phyloP scores from a whole-genome alignment of 1,284 basidiomycete genomes.

The Rhizoctonia solani region DNA sequence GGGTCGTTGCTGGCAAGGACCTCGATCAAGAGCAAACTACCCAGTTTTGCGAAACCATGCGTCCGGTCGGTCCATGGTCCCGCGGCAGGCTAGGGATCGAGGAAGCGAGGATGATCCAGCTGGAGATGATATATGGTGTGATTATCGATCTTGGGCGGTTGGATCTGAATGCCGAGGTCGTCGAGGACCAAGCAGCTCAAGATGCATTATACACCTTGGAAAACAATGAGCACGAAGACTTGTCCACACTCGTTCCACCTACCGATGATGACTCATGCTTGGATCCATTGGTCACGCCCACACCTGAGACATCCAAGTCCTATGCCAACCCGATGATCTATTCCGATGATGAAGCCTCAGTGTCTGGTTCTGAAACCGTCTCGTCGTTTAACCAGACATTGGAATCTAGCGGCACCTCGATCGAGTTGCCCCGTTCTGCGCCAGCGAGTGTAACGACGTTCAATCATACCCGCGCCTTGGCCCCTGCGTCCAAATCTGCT shows the following conservation, averaged over 20 bases:
- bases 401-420: no score
- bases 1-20: constrained; percentile 24
- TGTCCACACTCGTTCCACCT: neutral
- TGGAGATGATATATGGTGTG: constrained; percentile 80
- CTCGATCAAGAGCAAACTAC: neutral
- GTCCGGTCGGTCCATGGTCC: constrained; percentile 7
- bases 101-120: constrained; percentile 59
- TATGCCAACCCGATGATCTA: neutral
- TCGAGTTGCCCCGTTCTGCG: constrained; percentile 10
- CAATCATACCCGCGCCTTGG: neutral
- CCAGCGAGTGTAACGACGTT: neutral
- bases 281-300: constrained; percentile 8
- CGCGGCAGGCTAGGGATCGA: neutral
- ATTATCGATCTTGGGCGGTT: constrained; percentile 86
- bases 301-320: neutral
- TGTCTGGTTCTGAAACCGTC: neutral
- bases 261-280: neutral
- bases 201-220: neutral
- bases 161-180: constrained; percentile 53
- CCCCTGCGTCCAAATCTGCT: neutral
- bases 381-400: neutral
- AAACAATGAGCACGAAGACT: neutral
- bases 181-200: neutral
- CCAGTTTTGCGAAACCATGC: constrained; percentile 21
- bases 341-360: no score